Percentiles rank a stretch among this genome's conserved stretches.
phyloP scores from a whole-genome alignment of 306 rosid genomes.

The Ammopiptanthus mongolicus region DNA sequence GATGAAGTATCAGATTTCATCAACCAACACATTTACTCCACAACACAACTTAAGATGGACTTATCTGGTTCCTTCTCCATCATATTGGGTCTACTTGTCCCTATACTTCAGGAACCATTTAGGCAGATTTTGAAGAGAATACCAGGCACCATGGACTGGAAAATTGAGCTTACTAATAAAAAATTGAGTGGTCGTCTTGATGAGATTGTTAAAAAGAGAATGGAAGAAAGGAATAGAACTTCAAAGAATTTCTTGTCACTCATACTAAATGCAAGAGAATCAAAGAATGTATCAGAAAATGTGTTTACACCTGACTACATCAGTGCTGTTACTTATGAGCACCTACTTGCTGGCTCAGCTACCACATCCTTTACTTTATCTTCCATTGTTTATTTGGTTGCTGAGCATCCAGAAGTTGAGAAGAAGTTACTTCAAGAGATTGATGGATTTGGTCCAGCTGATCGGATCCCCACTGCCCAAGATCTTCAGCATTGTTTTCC shows the following conservation, averaged over 20 bases:
- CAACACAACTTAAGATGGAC: constrained; percentile 89
- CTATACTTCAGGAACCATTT: constrained; percentile 77
- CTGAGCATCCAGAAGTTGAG: constrained; percentile 81
- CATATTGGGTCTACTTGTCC: constrained; percentile 74
- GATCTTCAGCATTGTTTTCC: constrained; percentile 70
- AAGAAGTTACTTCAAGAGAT: constrained; percentile 62
- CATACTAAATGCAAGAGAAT: constrained; percentile 67
- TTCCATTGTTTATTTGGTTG: constrained; percentile 71
- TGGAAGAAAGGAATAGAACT: constrained; percentile 39
- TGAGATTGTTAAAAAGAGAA: constrained; percentile 68
- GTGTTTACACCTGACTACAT: constrained; percentile 65
- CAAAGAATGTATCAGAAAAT: constrained; percentile 37
- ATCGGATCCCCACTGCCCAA: constrained; percentile 47
- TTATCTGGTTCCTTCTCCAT: constrained; percentile 86
- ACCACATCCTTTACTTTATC: constrained; percentile 80
- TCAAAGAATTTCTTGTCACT: constrained; percentile 73
- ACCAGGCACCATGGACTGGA: constrained; percentile 88
- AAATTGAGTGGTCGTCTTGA: constrained; percentile 54
- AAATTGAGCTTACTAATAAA: constrained; percentile 56
- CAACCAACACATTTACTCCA: constrained; percentile 76
- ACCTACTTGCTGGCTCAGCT: constrained; percentile 83
- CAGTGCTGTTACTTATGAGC: constrained; percentile 86
- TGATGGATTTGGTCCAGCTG: constrained; percentile 53
- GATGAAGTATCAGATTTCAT: constrained; percentile 72
- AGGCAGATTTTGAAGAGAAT: constrained; percentile 76